These are phyloP conservation scores for Fonsecaea monophora DNA, from an alignment of 2,329 filamentous ascomycete genomes.

Conservation along the genomic window DNA sequence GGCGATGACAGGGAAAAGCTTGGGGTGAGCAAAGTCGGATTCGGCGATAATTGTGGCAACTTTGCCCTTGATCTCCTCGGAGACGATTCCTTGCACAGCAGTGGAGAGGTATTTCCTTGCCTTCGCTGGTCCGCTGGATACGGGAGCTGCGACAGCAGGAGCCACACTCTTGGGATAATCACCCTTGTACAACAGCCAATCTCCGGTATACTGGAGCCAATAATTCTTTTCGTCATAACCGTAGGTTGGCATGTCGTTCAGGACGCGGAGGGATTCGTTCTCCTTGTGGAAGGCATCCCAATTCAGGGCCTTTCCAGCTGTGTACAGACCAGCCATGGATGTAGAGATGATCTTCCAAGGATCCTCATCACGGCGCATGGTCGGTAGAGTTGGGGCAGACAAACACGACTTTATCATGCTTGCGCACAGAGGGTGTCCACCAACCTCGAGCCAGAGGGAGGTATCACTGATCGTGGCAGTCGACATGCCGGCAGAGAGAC, in stretches of 20 bases:
- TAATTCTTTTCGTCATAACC: slow-evolving; percentile 74
- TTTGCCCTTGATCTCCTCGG: slow-evolving; percentile 67
- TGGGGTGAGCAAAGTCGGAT: slow-evolving; percentile 69
- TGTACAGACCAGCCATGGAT: slow-evolving; percentile 47
- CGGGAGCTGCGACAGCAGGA: slow-evolving; percentile 47
- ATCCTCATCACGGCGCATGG: slow-evolving; percentile 52
- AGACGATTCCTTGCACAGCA: slow-evolving; percentile 68
- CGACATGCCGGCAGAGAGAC: slow-evolving; percentile 49
- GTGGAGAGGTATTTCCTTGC: slow-evolving; percentile 67
- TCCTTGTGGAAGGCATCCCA: slow-evolving; percentile 55
- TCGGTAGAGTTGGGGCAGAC: slow-evolving; percentile 45
- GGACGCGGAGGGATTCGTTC: slow-evolving; percentile 60
- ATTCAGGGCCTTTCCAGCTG: slow-evolving; percentile 48
- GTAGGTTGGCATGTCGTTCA: slow-evolving; percentile 72
- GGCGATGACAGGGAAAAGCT: slow-evolving; percentile 66
- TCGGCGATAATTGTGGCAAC: slow-evolving; percentile 67
- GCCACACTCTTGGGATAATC: slow-evolving; percentile 54
- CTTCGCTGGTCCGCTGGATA: slow-evolving; percentile 51
- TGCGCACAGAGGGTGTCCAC: slow-evolving; percentile 56
- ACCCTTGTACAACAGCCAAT: slow-evolving; percentile 75
- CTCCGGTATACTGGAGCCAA: slow-evolving; percentile 73
- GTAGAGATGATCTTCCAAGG: slow-evolving; percentile 51
- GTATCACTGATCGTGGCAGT: slow-evolving; percentile 44
- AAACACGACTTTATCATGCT: slow-evolving; percentile 53
- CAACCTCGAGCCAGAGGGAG: slow-evolving; percentile 54